phyloP scores from a whole-genome alignment of 164 flowering plant genomes.

The Echeveria elegans region DNA sequence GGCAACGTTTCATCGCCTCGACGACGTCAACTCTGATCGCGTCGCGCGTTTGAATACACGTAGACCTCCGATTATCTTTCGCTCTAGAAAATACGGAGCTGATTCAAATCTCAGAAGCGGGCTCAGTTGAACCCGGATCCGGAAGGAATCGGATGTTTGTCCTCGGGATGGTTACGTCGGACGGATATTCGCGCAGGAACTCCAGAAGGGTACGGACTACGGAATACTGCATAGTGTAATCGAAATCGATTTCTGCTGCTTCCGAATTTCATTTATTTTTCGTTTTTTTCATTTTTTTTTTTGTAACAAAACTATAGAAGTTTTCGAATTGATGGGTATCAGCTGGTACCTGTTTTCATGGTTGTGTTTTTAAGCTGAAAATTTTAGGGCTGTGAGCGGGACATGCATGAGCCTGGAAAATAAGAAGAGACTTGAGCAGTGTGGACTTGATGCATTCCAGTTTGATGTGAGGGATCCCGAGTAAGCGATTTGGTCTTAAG shows the following conservation, averaged over 20 bases:
- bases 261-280: background rate
- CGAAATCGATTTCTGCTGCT: no score
- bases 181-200: conserved; percentile 5
- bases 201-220: background rate
- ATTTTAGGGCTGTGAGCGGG: conserved; percentile 59
- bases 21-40: background rate
- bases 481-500: conserved; percentile 37
- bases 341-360: background rate
- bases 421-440: conserved; percentile 49
- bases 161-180: conserved; percentile 7
- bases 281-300: no score
- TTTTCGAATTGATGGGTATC: no score
- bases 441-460: conserved; percentile 48
- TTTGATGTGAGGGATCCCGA: conserved; percentile 47
- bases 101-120: background rate
- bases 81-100: background rate
- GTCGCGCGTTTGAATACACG: background rate
- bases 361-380: background rate
- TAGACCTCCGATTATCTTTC: background rate
- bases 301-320: no score
- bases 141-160: background rate
- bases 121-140: background rate
- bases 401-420: conserved; percentile 53
- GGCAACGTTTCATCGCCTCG: background rate
- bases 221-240: no score